These are phyloP conservation scores for Cenchrus purpureus DNA, from an alignment of 176 grass and related monocot species.

Conservation along the genomic window DNA sequence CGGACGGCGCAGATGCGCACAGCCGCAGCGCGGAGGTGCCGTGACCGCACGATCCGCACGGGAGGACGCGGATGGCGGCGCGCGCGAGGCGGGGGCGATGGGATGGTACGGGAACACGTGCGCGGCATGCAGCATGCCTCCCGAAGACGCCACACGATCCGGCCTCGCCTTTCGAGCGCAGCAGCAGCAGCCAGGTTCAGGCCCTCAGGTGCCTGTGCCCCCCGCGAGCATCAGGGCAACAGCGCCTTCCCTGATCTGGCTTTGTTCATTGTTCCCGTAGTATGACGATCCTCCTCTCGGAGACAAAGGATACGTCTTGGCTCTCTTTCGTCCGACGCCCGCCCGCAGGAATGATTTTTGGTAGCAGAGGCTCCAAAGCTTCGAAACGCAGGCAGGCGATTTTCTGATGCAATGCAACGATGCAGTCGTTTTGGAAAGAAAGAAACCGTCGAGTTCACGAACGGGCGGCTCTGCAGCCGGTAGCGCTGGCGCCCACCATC, in stretches of 20 bases:
- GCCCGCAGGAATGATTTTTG: too few species aligned
- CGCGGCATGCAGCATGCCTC: slow-evolving; percentile 28
- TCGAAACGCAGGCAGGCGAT: too few species aligned
- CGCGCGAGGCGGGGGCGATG: neutral
- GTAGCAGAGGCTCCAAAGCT: too few species aligned
- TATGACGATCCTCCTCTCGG: too few species aligned
- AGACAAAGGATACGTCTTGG: neutral
- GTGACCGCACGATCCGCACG: neutral
- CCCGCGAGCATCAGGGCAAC: neutral
- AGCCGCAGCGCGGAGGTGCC: too few species aligned
- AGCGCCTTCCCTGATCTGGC: neutral
- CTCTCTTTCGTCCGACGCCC: too few species aligned
- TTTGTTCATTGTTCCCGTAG: too few species aligned
- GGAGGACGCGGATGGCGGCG: slow-evolving; percentile 14
- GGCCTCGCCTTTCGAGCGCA: slow-evolving; percentile 29
- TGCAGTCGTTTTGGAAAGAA: too few species aligned
- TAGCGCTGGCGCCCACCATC: too few species aligned
- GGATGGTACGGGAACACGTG: slow-evolving; percentile 42
- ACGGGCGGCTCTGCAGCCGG: too few species aligned
- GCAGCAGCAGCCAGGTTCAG: neutral
- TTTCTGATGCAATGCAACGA: too few species aligned
- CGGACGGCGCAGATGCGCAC: neutral
- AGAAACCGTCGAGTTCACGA: too few species aligned
- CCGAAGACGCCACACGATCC: slow-evolving; percentile 27
- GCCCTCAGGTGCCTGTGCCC: neutral